Evolutionary conservation across 768 basidiomycete species (phyloP), one percentile per base, ranked within the genome.

Genomic region (Scleroderma citrinum): DNA sequence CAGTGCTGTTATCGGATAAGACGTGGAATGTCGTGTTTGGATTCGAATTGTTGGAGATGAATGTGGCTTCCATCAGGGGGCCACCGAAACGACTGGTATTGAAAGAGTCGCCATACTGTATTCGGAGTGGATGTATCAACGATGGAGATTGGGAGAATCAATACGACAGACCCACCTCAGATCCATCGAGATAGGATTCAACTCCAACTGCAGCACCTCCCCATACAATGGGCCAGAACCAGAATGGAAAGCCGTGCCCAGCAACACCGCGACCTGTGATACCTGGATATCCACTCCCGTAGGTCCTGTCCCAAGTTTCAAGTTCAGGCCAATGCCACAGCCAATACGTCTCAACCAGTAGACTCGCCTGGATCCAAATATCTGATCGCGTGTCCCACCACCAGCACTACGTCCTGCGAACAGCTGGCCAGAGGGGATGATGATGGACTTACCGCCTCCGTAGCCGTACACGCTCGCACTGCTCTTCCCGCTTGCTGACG

Each of bases 241-340:
- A 71, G 59, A 81, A 85, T 1, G 83, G 83, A 58, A 86, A 85
- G 2, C 71, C 71, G 0, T 72, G 71, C 0, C 74, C 73, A 0
- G 54, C 38, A 16, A 81, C 77, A 14, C 80, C 80, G 4, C 71
- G 69, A 6, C 69, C 67, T 3, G 56, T 1, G 3, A 70, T 21
- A 2, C 77, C 77, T 31, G 82, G 82, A 56, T 84, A 84, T 2
- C 83, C 82, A 53, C 80, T 83, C 5, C 82, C 83, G 51, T 82
- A 83, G 5, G 57, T 51, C 29, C 81, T 83, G 47, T 1, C 51
- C 41, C 38, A 16, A 13, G 44, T 1, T 34, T 50, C 17, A 56
- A 29, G 11, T 20, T 24, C 36, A 4, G 20, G 17, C 17, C 19
- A n/a, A n/a, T 3, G 10, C n/a, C 24, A 40, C 45, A 30, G 40